phyloP scores from a whole-genome alignment of 306 rosid genomes.

The Begonia masoniana region DNA sequence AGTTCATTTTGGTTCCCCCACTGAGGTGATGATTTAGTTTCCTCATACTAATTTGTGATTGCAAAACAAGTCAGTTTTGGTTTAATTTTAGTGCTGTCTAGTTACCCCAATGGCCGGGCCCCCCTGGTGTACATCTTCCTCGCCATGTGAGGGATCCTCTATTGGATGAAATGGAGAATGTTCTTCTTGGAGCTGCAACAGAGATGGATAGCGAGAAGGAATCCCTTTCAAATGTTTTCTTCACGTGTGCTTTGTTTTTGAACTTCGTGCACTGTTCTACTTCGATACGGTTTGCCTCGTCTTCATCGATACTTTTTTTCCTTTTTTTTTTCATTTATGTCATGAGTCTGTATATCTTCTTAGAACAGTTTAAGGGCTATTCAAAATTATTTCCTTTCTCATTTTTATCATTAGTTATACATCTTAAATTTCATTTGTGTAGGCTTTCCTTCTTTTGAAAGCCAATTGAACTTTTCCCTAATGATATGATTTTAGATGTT shows the following conservation, averaged over 20 bases:
- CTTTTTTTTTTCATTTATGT: constrained; percentile 1
- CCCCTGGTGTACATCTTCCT: constrained; percentile 41
- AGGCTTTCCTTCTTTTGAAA: constrained; percentile 2
- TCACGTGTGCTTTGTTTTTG: constrained; percentile 51
- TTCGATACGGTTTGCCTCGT: constrained; percentile 45
- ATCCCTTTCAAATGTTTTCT: constrained; percentile 45
- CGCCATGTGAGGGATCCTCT: constrained; percentile 54
- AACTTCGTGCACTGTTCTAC: constrained; percentile 48
- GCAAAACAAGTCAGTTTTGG: constrained; percentile 4
- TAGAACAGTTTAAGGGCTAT: neutral
- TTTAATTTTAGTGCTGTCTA: constrained; percentile 16
- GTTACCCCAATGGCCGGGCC: constrained; percentile 32
- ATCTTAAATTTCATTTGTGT: neutral
- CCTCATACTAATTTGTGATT: constrained; percentile 16
- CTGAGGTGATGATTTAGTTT: constrained; percentile 41
- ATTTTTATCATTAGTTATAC: neutral
- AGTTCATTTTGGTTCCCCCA: constrained; percentile 31
- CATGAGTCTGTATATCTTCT: neutral
- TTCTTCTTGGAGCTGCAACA: constrained; percentile 39
- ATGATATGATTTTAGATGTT: constrained; percentile 4
- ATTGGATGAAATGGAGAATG: constrained; percentile 57
- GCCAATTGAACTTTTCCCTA: constrained; percentile 7
- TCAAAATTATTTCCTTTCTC: neutral
- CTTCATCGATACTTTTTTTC: neutral
- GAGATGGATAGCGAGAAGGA: constrained; percentile 37